Percentiles rank a stretch among this genome's conserved stretches.
Conservation (phyloP, 441 rosid genomes). For the Jatropha multifida region DNA sequence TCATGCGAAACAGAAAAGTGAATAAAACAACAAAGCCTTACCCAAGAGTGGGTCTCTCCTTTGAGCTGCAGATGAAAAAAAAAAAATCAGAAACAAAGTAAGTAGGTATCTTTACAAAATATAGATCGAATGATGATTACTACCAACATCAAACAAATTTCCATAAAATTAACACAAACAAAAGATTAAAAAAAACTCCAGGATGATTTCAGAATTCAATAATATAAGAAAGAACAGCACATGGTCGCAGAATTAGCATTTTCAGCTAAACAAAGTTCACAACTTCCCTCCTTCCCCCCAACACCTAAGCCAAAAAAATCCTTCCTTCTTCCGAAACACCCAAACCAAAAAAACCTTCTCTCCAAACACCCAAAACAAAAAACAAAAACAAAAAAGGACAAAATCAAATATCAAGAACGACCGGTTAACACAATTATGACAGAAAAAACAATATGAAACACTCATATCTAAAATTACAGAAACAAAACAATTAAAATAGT, state of each 20-base stretch:
- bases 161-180: background rate
- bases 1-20: background rate
- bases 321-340: background rate
- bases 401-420: background rate
- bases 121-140: background rate
- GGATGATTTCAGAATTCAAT: background rate
- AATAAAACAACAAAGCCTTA: conserved; percentile 30
- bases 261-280: background rate
- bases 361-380: background rate
- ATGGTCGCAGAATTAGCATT: background rate
- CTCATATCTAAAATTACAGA: background rate
- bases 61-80: conserved; percentile 68
- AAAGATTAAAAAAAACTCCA: background rate
- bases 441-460: background rate
- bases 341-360: background rate
- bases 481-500: background rate
- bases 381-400: too few relatives aligned
- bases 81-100: background rate
- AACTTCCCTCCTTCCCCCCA: background rate
- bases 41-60: conserved; percentile 99
- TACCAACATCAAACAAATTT: background rate
- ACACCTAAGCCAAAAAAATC: background rate
- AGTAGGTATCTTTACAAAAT: background rate
- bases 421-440: too few relatives aligned
- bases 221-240: too few relatives aligned